Percentiles rank a stretch among this genome's conserved stretches.
phyloP scores from a whole-genome alignment of 352 stramenopile genomes.

The Phytophthora constricta region DNA sequence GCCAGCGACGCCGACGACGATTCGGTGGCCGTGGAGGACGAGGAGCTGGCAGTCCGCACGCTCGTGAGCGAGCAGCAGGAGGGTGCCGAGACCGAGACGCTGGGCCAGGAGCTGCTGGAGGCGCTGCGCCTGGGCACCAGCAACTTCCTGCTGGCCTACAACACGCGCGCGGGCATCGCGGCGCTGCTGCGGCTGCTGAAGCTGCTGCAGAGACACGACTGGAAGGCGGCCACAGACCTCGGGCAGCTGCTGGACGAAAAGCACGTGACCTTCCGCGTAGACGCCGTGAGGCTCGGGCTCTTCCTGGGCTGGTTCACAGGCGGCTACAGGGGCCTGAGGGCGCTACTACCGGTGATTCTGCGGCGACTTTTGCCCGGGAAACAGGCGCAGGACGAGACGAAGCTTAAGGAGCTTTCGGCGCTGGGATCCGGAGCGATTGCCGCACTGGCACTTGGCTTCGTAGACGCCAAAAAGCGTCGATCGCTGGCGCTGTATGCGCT shows the following conservation, averaged over 20 bases:
- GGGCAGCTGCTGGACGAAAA: slow-evolving; percentile 77
- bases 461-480: slow-evolving; percentile 70
- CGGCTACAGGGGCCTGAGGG: slow-evolving; percentile 69
- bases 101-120: slow-evolving; percentile 68
- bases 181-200: slow-evolving; percentile 74
- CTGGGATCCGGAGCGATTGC: slow-evolving; percentile 68
- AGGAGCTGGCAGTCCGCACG: slow-evolving; percentile 30
- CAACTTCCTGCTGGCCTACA: slow-evolving; percentile 90
- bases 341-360: slow-evolving; percentile 58
- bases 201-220: slow-evolving; percentile 64
- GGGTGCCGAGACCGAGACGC: slow-evolving; percentile 36
- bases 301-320: slow-evolving; percentile 89
- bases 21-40: slow-evolving; percentile 10
- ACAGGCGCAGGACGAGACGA: slow-evolving; percentile 25
- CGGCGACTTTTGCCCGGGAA: slow-evolving; percentile 34
- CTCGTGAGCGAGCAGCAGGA: slow-evolving; percentile 33
- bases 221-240: slow-evolving; percentile 58
- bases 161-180: slow-evolving; percentile 83
- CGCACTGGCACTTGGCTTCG: slow-evolving; percentile 63
- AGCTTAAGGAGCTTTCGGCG: slow-evolving; percentile 55
- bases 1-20: slow-evolving; percentile 14
- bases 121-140: slow-evolving; percentile 73
- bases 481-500: slow-evolving; percentile 86
- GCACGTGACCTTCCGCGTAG: slow-evolving; percentile 79
- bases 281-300: slow-evolving; percentile 85